Evolutionary conservation across 2,329 filamentous ascomycete genomes (phyloP), one percentile per base, ranked within the genome.

Genomic region (Lachnellula arida): DNA sequence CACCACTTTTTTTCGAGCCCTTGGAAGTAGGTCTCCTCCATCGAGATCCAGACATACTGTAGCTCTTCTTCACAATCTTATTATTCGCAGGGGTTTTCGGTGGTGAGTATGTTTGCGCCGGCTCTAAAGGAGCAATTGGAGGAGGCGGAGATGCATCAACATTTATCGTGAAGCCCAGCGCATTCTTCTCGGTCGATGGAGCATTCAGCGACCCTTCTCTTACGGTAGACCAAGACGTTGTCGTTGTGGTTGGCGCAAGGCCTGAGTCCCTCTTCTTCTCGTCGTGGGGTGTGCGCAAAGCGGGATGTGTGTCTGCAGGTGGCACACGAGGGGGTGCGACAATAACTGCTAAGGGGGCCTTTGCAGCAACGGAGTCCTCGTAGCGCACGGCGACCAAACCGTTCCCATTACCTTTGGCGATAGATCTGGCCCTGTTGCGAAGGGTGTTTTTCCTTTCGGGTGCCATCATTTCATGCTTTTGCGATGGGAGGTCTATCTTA

Each of bases 341-440:
- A 14, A 63, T 69, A 3, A 70, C 64, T 46, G 78, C 77, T 60
- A 84, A 80, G 37, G 82, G 83, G 57, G 79, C 79, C 68, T 81
- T 78, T 48, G 79, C 79, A 63, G 80, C 76, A 50, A 78, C 72
- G 37, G 80, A 82, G 69, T 85, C 78, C 66, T 86, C 83, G 72
- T 86, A 86, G 56, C 81, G 79, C 54, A 86, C 66, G 48, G 77
- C 77, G 56, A 85, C 75, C 63, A 85, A 49, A 9, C 57, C 61
- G 42, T 66, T 23, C 22, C 22, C 22, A 5, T 23, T 50, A 42
- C 64, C 62, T 23, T 49, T 46, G 17, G 46, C n/a, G 51, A 42
- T 54, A 23, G 53, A 22, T 22, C 25, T 23, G 40, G 51, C 34
- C 43, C 51, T 56, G 44, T 39, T 53, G 54, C 56, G 56, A 43